A percentile compares a stretch with the other conserved stretches of the same genome.
Conservation (phyloP, 805 yeast species). For the Ogataea sp. region DNA sequence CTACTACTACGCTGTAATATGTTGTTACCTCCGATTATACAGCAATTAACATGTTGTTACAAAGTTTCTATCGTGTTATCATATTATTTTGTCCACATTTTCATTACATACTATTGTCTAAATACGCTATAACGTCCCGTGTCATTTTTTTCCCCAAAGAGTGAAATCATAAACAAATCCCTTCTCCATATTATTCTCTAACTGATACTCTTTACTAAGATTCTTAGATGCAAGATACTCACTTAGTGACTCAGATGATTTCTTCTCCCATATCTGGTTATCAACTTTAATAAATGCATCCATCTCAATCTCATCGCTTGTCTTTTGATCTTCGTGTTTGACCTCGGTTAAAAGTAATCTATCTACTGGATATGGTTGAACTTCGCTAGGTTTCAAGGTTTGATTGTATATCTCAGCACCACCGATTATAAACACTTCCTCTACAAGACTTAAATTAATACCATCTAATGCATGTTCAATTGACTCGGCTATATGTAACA, state of each 20-base stretch:
- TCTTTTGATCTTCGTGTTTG: conserved; percentile 20
- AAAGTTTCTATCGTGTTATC: no score
- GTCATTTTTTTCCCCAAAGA: conserved; percentile 43
- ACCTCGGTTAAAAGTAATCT: conserved; percentile 68
- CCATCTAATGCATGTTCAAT: conserved; percentile 33
- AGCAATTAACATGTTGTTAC: no score
- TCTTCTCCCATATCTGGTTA: conserved; percentile 28
- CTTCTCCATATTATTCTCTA: conserved; percentile 23
- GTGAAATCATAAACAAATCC: conserved; percentile 53
- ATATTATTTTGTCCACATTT: no score
- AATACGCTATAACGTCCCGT: no score
- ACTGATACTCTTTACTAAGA: conserved; percentile 17
- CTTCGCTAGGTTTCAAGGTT: conserved; percentile 18
- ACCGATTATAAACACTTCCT: conserved; percentile 76
- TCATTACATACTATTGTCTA: no score
- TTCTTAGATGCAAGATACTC: conserved; percentile 31
- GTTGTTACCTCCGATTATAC: no score
- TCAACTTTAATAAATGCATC: conserved; percentile 60
- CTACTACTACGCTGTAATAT: no score
- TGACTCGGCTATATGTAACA: conserved; percentile 28
- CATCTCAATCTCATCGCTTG: conserved; percentile 33
- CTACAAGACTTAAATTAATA: conserved; percentile 29
- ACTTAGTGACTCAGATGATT: conserved; percentile 26
- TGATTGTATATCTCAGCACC: conserved; percentile 82
- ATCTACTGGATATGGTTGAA: conserved; percentile 37